Evolutionary conservation across 257 asterid species (phyloP).

Genomic region (Osmanthus fragrans): DNA sequence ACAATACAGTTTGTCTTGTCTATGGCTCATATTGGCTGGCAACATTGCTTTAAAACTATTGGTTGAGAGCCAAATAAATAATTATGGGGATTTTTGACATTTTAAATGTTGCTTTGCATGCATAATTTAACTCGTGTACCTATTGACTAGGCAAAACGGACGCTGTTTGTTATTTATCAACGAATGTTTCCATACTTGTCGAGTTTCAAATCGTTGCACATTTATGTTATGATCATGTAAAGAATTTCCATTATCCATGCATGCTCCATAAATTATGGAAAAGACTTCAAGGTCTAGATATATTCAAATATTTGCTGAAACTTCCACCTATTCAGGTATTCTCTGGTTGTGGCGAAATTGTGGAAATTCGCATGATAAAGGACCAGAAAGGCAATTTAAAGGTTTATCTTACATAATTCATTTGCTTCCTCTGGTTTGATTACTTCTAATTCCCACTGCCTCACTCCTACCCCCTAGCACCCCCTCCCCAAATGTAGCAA

Average conservation of each 20-base stretch:
- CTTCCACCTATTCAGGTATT: slow-evolving; percentile 53
- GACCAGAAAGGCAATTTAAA: slow-evolving; percentile 60
- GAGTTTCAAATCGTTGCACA: background rate
- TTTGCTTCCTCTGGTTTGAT: slow-evolving; percentile 15
- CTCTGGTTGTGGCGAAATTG: slow-evolving; percentile 74
- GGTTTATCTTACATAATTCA: slow-evolving; percentile 41
- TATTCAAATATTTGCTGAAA: slow-evolving; percentile 9
- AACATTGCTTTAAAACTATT: slow-evolving; percentile 4
- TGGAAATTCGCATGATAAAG: slow-evolving; percentile 69
- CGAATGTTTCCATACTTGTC: background rate
- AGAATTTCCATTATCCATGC: background rate
- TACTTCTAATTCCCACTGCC: slow-evolving; percentile 15
- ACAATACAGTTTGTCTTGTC: background rate
- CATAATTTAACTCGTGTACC: background rate
- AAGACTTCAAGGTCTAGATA: slow-evolving; percentile 4
- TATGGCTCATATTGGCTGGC: background rate
- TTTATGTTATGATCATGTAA: background rate
- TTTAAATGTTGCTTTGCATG: background rate
- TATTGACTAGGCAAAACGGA: slow-evolving; percentile 14
- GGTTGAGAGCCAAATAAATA: slow-evolving; percentile 7
- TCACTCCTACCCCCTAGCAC: background rate
- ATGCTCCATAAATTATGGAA: slow-evolving; percentile 16
- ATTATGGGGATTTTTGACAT: slow-evolving; percentile 10
- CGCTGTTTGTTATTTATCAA: background rate
- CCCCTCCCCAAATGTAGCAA: background rate